Base-by-base conservation (phyloP, 2,329 filamentous ascomycete genomes). In the Pseudogymnoascus sp. region DNA sequence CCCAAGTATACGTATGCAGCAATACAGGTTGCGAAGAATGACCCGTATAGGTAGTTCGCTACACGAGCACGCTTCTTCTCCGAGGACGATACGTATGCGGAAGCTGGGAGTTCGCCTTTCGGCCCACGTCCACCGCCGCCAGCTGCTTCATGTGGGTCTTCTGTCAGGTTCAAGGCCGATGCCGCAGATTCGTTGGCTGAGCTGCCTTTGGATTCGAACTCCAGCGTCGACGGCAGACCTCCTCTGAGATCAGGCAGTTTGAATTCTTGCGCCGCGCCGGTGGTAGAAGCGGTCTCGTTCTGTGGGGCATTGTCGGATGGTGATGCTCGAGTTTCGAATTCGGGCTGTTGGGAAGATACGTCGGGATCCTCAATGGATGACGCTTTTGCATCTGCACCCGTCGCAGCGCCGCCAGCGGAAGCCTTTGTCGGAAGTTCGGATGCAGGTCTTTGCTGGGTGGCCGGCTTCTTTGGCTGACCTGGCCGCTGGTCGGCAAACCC, bases 221-320 rank as follows among this genome's bases (percentile, higher is more conserved):
- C 90, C 62, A 97, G 82, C 0, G 92, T 96, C 1, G 92, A 96
- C 0, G 93, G 93, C 65, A 97, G 96, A 66, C 93, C 93, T 71
- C 93, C 88, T n/a, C 91, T 94, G 48, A 97, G 81, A 73, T 97
- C 92, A 61, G 93, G 93, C 10, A 97, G 84, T 60, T 84, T 80
- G 25, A 85, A 79, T 67, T 81, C 77, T 63, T 77, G 68, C 60
- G 78, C 75, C 59, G 71, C 69, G 60, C 78, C 75, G 61, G 76
- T 69, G 59, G 73, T 69, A 63, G 76, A 67, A 58, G 69, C 63
- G 17, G 69, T 68, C 39, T 68, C 61, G 68, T 73, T 66, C 31
- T 71, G 69, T 39, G 73, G 69, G 27, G 72, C 75, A 64, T 78
- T 70, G 70, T 69, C 62, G 68, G 70, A 67, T 66, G 72, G 64